A percentile compares a stretch with the other conserved stretches of the same genome.
These are phyloP conservation scores for Steccherinum ochraceum DNA, from an alignment of 768 basidiomycete genomes.

Conservation along the genomic window DNA sequence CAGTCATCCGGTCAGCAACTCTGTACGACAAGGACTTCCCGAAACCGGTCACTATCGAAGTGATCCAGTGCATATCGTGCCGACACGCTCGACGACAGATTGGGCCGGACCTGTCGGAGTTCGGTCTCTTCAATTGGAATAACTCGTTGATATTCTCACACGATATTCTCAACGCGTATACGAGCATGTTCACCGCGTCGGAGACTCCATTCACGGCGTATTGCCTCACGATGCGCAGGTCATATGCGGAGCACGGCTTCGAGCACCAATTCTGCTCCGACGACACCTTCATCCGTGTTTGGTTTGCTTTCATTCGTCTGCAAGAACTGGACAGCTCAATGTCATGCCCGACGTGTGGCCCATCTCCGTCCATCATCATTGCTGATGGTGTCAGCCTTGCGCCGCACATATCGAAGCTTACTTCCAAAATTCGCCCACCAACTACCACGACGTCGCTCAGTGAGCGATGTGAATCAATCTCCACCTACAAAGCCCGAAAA, in stretches of 20 bases:
- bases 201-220: conserved; percentile 16
- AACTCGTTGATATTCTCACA: conserved; percentile 14
- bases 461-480: neutral
- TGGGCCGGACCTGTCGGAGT: conserved; percentile 6
- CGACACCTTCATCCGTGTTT: conserved; percentile 12
- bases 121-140: conserved; percentile 15
- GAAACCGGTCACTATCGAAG: too few relatives aligned
- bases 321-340: conserved; percentile 9
- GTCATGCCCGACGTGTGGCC: conserved; percentile 10
- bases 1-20: too few relatives aligned
- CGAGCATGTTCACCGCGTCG: conserved; percentile 10
- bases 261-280: conserved; percentile 5
- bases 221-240: conserved; percentile 1
- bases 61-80: too few relatives aligned
- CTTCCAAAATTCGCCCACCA: neutral
- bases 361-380: conserved; percentile 8
- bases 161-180: conserved; percentile 15
- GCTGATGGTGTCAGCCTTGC: conserved; percentile 7
- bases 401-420: conserved; percentile 1
- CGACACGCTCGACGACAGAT: too few relatives aligned
- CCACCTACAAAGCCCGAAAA: neutral
- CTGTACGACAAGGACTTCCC: too few relatives aligned
- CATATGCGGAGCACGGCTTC: conserved; percentile 5
- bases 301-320: conserved; percentile 12
- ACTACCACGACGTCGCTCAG: neutral